Base-by-base conservation (phyloP, 164 flowering plant genomes). In the Annona squamosa region DNA sequence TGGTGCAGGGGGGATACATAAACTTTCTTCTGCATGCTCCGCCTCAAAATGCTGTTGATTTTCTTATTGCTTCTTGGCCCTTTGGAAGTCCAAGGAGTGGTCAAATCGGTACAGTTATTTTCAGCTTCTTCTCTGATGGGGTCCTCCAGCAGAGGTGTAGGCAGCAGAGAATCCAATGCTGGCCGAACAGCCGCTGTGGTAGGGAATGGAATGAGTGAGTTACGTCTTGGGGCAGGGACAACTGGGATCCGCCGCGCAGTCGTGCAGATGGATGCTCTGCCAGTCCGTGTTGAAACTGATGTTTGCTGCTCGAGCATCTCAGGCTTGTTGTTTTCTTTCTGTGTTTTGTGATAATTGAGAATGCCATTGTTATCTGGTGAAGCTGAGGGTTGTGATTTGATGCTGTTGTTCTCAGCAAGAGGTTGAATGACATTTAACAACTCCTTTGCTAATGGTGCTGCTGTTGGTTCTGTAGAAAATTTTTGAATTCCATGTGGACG, bases 281-380 rank as follows among this genome's bases (percentile, higher is more conserved):
- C 91, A 6, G 86, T 83, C 71, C 80, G 83, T 77, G 82, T 86
- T 65, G 86, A 87, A 19, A 82, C 18, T 6, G 17, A 52, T 9
- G 18, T 72, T 26, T 41, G 76, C 45, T 79, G 81, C 46, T 84
- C 86, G 47, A 79, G 77, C 66, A 79, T 78, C 13, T 86, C 86
- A 4, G 88, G 91, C 71, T 79, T 87, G 86, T 95, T 95, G 76
- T 95, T 98, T 77, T 95, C 92, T 75, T 94, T 96, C 26, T 71
- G 65, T n/a, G 67, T 46, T 71, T 82, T 83, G 71, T 48, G 82
- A 76, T 44, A 63, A 79, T 79, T 86, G 76, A 73, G 41, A 46
- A 70, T 19, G 43, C 76, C 43, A 42, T 76, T 45, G 19, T 45
- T 44, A 57, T 86, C 86, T 0, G 68, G 42, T 62, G 75, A 65